Evolutionary conservation across 75 land plant species (phyloP).

Genomic region (Picea sitchensis): DNA sequence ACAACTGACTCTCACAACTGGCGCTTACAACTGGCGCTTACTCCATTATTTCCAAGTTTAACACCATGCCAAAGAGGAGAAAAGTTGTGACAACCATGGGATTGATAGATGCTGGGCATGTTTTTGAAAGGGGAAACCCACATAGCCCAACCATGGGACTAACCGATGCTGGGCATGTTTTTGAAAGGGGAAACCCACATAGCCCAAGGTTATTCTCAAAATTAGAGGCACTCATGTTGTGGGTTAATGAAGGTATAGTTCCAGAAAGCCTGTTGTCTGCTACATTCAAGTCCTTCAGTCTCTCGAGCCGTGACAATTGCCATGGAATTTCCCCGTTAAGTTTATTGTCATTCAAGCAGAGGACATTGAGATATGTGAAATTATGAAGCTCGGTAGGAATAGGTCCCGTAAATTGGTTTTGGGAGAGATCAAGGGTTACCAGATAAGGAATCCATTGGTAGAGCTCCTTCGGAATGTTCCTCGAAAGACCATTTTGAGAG

Average conservation of each 20-base stretch:
- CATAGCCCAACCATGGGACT: not conserved
- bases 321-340: slow-evolving; percentile 61
- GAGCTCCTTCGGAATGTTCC: slow-evolving; percentile 47
- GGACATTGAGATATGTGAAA: slow-evolving; percentile 45
- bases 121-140: no score
- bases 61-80: not conserved
- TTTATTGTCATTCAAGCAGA: slow-evolving; percentile 52
- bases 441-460: slow-evolving; percentile 30
- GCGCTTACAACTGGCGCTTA: no score
- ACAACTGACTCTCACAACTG: no score
- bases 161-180: not conserved
- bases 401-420: slow-evolving; percentile 52
- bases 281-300: slow-evolving; percentile 46
- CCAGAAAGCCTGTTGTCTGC: slow-evolving; percentile 54
- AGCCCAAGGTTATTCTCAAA: slow-evolving; percentile 60
- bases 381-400: slow-evolving; percentile 44
- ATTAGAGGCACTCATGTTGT: not conserved
- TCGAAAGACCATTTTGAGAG: slow-evolving; percentile 53
- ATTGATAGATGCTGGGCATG: no score
- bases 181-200: slow-evolving; percentile 46
- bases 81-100: not conserved
- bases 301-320: slow-evolving; percentile 32
- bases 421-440: slow-evolving; percentile 60
- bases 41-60: no score
- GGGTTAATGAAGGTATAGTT: slow-evolving; percentile 28